Base-by-base conservation (phyloP, 495 filamentous ascomycete species). In the Pseudomonodictys pantanalensis region DNA sequence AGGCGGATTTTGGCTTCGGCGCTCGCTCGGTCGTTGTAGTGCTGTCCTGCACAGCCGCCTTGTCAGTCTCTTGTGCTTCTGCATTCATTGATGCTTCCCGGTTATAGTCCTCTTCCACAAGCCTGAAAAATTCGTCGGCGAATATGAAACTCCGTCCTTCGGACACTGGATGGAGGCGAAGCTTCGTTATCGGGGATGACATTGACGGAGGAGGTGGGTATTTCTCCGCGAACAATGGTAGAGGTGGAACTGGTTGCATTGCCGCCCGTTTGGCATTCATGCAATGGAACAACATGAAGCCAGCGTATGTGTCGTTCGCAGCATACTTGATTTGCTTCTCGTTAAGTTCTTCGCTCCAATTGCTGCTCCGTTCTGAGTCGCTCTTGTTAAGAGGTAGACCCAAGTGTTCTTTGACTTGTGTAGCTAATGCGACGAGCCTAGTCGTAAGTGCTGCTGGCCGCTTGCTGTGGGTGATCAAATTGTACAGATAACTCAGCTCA, bases 251-350 rank as follows among this genome's bases (percentile, higher is more conserved):
- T 15, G 90, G 89, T 33, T 81, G 67, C 52, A 95, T 76, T 10
- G 76, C 72, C 55, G 77, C 72, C 45, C 91, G 75, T 54, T 88
- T 86, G 33, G 79, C 69, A 65, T 96, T 82, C 59, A 95, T 78
- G 1, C 76, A 72, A 49, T 88, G 76, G 68, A 80, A 93, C 25
- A 95, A 77, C 66, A 87, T 84, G 17, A 92, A 62, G 28, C 84
- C 84, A 50, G 89, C 90, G 67, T 92, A 96, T 1, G 90, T 84
- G 69, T 96, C 91, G 0, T 84, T 82, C 15, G 90, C 90, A 7
- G 90, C 89, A 75, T 96, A 96, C 51, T 80, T 71, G 32, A 91
- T 82, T 66, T 96, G 91, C n/a, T 77, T 64, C 66, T 82, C 74
- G 39, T 72, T 74, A 30, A 95, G 73, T 2, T 76, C 52, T 41